phyloP scores from a whole-genome alignment of 2,329 filamentous ascomycete species.

The Xylaria digitata region DNA sequence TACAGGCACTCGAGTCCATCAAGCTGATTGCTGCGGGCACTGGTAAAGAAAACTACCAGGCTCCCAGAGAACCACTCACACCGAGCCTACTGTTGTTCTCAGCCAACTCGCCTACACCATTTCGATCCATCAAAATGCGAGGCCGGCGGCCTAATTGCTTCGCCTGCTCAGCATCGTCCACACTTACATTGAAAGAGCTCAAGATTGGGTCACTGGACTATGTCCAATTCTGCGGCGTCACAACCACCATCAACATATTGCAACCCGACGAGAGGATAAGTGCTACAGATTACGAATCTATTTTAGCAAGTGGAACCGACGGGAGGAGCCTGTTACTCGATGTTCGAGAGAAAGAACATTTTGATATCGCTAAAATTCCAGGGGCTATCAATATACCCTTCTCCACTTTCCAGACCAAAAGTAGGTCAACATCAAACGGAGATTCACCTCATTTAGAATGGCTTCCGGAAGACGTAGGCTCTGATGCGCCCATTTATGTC shows the following conservation, averaged over 20 bases:
- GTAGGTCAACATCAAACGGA: constrained; percentile 36
- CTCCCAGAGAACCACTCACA: constrained; percentile 39
- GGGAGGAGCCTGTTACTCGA: constrained; percentile 74
- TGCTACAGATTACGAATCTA: constrained; percentile 66
- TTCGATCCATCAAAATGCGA: constrained; percentile 81
- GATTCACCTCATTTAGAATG: constrained; percentile 48
- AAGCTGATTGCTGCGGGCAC: constrained; percentile 73
- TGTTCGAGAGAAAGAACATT: constrained; percentile 86
- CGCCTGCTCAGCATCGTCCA: constrained; percentile 75
- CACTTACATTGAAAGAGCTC: constrained; percentile 72
- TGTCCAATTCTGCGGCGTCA: constrained; percentile 82
- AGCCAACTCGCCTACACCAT: constrained; percentile 59
- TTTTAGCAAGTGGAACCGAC: constrained; percentile 33
- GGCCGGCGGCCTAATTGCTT: constrained; percentile 76
- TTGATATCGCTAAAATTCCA: constrained; percentile 79
- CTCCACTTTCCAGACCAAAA: constrained; percentile 59
- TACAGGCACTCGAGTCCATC: constrained; percentile 90
- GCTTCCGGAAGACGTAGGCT: constrained; percentile 54
- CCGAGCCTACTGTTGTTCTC: constrained; percentile 62
- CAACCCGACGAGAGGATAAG: constrained; percentile 74
- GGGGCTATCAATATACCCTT: constrained; percentile 82
- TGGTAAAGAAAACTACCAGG: constrained; percentile 39
- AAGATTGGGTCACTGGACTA: constrained; percentile 80
- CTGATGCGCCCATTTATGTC: constrained; percentile 71
- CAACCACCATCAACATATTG: constrained; percentile 66